A percentile compares a stretch with the other conserved stretches of the same genome.
phyloP scores from a whole-genome alignment of 495 filamentous ascomycete species.

The Aspergillus baeticus region DNA sequence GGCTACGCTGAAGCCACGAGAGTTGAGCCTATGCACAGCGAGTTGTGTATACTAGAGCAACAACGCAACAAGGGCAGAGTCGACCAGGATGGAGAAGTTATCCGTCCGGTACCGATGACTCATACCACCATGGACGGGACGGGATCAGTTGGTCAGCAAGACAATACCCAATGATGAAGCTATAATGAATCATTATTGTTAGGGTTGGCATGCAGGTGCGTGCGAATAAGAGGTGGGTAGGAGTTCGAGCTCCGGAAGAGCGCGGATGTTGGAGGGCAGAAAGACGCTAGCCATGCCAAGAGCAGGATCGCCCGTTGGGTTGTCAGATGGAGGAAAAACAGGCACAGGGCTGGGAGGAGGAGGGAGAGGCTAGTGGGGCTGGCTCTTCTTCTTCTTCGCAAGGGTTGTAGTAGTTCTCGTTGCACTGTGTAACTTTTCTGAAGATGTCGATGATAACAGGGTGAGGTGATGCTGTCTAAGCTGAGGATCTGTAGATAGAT shows the following conservation, averaged over 20 bases:
- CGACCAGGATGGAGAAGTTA: too few species aligned
- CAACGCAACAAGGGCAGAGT: too few species aligned
- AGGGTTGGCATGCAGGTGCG: background rate
- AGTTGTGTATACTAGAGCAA: too few species aligned
- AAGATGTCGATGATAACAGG: background rate
- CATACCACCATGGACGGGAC: background rate
- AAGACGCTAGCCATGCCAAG: constrained; percentile 3
- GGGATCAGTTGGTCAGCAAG: background rate
- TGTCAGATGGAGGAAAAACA: constrained; percentile 18
- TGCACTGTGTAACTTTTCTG: background rate
- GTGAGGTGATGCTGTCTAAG: too few species aligned
- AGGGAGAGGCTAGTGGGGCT: background rate
- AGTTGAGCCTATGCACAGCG: too few species aligned
- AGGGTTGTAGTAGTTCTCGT: background rate
- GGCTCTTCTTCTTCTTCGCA: background rate
- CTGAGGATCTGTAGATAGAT: too few species aligned
- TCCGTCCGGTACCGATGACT: background rate
- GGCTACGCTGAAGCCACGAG: too few species aligned
- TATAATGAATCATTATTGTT: constrained; percentile 6
- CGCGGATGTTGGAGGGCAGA: constrained; percentile 2
- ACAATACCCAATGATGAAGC: background rate
- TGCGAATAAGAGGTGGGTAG: background rate
- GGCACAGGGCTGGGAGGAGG: constrained; percentile 3
- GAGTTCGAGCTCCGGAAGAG: background rate
- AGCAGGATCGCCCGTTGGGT: constrained; percentile 26